Base-by-base conservation (phyloP, 441 rosid species). In the Erodium chrysanthum region DNA sequence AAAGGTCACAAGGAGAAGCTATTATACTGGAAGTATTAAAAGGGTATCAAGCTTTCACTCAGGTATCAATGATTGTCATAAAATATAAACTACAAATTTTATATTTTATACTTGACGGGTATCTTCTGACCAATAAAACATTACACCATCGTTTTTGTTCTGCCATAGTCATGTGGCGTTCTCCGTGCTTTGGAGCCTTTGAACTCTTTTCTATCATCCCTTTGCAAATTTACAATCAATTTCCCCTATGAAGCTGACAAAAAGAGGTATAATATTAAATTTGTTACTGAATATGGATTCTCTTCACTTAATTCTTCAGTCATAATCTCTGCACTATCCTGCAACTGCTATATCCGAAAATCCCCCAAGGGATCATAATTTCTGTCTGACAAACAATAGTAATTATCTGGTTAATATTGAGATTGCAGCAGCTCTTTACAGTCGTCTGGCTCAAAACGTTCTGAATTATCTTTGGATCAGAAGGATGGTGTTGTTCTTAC, bases 1-100 rank as follows among this genome's bases (percentile, higher is more conserved):
- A 60, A 80, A 95, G 99, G 92, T 95, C 98, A 59, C 98, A 95
- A 73, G 98, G 98, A 70, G 99, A 95, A 87, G 99, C 99, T 73
- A 92, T 95, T 71, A 90, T 92, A 66, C 80, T 95, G 87, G 99
- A 95, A 82, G 89, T 95, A 78, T 77, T 95, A 64, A 95, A 95
- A 83, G 98, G 97, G 68, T 95, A 95, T 74, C 99, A 95, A 77
- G 99, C 99, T 78, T 95, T 95, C 79, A 95, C 97, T 66, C 99
- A 95, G 97, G 99, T 90, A 78, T 73, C 59, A 59, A n/a, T 58
- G 66, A 60, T 75, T 54, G 68, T 25, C 7, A 29, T 12, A 18
- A 9, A 0, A 11, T 12, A 8, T 4, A 50, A 50, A 15, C 58
- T 50, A 50, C 58, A 50, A 15, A 17, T 15, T 17, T 17, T 59